These are phyloP conservation scores for Backusella tarrabulga DNA, from an alignment of 192 early-diverging fungal species.

Conservation along the genomic window DNA sequence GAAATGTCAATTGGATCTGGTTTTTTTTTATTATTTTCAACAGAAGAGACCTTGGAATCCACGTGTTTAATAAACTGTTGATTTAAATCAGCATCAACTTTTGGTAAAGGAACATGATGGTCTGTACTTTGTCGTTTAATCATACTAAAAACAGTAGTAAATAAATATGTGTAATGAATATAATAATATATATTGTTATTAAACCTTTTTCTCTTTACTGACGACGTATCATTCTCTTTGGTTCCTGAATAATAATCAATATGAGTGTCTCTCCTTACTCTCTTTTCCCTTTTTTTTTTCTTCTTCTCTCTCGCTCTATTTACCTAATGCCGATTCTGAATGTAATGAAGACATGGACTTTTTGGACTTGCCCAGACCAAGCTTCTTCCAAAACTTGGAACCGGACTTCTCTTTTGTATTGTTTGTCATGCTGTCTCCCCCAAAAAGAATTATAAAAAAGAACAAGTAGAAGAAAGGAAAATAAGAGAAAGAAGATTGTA, in stretches of 20 bases:
- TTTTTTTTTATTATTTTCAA: neutral
- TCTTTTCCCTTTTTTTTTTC: neutral
- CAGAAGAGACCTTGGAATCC: neutral
- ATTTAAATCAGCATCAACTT: constrained; percentile 4
- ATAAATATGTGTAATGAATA: neutral
- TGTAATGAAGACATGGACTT: neutral
- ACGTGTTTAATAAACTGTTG: constrained; percentile 10
- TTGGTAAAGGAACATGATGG: constrained; percentile 6
- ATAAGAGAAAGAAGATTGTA: neutral
- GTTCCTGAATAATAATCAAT: neutral
- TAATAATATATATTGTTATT: neutral
- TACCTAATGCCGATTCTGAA: neutral
- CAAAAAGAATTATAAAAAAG: neutral
- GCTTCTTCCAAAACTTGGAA: constrained; percentile 2
- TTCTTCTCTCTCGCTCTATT: neutral
- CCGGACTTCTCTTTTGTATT: neutral
- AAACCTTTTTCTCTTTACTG: neutral
- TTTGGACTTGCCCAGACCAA: constrained; percentile 1
- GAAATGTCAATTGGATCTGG: constrained; percentile 5
- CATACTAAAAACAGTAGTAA: constrained; percentile 1
- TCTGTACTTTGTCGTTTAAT: constrained; percentile 10
- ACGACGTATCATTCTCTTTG: neutral
- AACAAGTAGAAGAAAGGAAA: neutral
- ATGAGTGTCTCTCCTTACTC: neutral
- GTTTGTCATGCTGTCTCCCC: neutral